Evolutionary conservation across 352 stramenopile genomes (phyloP), one percentile per base, ranked within the genome.

Genomic region (Pythium pectinolyticum): DNA sequence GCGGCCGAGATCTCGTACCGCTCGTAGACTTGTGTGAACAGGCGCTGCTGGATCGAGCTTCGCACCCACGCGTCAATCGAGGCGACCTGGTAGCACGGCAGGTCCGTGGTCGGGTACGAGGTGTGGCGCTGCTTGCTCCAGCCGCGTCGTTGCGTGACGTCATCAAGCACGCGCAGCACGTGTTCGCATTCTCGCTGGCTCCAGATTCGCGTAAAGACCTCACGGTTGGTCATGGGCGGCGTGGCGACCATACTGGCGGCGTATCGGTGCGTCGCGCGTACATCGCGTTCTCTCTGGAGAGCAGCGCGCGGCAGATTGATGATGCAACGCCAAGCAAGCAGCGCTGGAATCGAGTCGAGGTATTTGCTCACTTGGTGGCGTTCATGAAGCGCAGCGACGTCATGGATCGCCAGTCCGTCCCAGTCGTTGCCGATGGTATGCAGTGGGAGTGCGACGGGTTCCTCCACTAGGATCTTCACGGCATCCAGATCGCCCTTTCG

Each of bases 51-150:
- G 24, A 95, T 63, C 0, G 72, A 74, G 2, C 73, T 69, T 22
- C 80, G 74, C 8, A 95, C 81, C 86, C 86, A 95, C 0, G 65
- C 57, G 46, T 93, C 79, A 28, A 92, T 66, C 8, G 69, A 63
- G 11, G 80, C 69, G 46, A 89, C 82, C n/a, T 82, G 82, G 41
- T 92, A 81, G 34, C 80, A 84, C 12, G 86, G 85, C 56, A 96
- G 73, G 53, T 96, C 88, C 9, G 86, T 95, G 30, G 88, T 96
- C 28, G 87, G 82, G 58, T 94, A 94, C 25, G 80, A 86, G 0
- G 80, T 71, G 43, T 96, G 88, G 9, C 88, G 78, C 54, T 90
- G 82, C 52, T 71, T 91, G 61, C 74, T 83, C 88, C 86, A 96
- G 12, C 88, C 86, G 6, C 73, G 69, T 9, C 72, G 40, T 14